phyloP scores from a whole-genome alignment of 345 rosid genomes.

The Arabis alpina region DNA sequence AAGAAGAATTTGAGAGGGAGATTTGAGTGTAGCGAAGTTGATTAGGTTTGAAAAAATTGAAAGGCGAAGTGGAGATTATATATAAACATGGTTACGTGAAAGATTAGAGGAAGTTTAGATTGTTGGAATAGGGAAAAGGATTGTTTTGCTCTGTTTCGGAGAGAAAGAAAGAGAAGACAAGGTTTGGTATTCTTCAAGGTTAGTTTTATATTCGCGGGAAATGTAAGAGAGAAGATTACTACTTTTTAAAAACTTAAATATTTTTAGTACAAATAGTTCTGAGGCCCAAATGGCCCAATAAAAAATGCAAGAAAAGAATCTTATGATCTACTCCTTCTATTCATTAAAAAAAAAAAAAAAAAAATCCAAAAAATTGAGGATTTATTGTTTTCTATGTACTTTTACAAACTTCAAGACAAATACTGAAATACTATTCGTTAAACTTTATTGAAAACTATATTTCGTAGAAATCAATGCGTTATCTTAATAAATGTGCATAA shows the following conservation, averaged over 20 bases:
- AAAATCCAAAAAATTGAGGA: no score
- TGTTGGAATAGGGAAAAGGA: constrained; percentile 65
- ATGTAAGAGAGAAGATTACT: background rate
- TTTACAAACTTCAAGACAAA: no score
- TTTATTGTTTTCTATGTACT: no score
- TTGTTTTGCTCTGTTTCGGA: constrained; percentile 43
- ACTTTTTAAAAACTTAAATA: background rate
- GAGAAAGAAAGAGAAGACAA: constrained; percentile 40
- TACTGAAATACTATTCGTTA: no score
- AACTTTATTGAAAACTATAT: no score
- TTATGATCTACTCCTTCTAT: no score
- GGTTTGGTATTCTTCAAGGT: constrained; percentile 68
- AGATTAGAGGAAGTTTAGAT: constrained; percentile 50
- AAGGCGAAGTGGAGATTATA: constrained; percentile 37
- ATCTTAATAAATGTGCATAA: no score
- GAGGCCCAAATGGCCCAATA: constrained; percentile 27
- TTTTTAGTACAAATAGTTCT: background rate
- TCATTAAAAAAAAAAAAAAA: no score
- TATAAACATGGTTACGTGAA: constrained; percentile 28
- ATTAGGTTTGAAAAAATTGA: constrained; percentile 17
- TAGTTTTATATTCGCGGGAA: constrained; percentile 63
- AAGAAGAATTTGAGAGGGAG: background rate
- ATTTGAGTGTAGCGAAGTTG: background rate
- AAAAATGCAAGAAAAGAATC: background rate
- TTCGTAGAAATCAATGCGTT: no score